Conservation (phyloP, 2,329 filamentous ascomycete species). For the Fusarium hostae region DNA sequence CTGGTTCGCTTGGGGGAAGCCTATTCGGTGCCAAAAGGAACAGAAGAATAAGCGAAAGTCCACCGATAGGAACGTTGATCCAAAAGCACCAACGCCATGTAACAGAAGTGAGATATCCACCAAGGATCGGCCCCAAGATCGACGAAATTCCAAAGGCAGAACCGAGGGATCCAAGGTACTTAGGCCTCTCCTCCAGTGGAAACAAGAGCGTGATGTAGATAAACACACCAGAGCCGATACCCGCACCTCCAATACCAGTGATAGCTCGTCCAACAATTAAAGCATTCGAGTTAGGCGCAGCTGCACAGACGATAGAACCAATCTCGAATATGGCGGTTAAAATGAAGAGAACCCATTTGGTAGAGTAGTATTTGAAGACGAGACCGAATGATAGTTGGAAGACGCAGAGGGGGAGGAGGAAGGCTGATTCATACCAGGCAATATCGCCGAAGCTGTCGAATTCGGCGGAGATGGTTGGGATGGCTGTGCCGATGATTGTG, state of each 20-base stretch:
- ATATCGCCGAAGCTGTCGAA: conserved; percentile 31
- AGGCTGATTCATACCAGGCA: conserved; percentile 27
- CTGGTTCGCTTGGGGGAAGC: background rate
- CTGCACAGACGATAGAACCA: conserved; percentile 10
- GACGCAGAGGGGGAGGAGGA: conserved; percentile 26
- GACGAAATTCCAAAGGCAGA: conserved; percentile 12
- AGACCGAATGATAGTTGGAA: conserved; percentile 27
- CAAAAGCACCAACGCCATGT: conserved; percentile 34
- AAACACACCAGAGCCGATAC: conserved; percentile 15
- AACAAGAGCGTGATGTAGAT: conserved; percentile 18
- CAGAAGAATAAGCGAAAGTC: conserved; percentile 2
- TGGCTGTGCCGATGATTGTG: conserved; percentile 26
- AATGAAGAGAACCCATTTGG: conserved; percentile 18
- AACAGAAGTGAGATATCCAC: conserved; percentile 17
- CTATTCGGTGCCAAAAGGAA: conserved; percentile 1
- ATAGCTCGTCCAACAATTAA: conserved; percentile 22
- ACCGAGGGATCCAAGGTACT: background rate
- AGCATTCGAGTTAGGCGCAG: conserved; percentile 16
- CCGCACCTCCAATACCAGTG: conserved; percentile 21
- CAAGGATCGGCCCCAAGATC: conserved; percentile 20
- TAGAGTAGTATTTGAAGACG: conserved; percentile 28
- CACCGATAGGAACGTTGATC: conserved; percentile 27
- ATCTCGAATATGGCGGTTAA: conserved; percentile 14
- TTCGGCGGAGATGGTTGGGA: conserved; percentile 23
- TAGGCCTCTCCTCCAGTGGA: conserved; percentile 14